phyloP scores from a whole-genome alignment of 495 filamentous ascomycete genomes.

The Neurospora tetraspora region DNA sequence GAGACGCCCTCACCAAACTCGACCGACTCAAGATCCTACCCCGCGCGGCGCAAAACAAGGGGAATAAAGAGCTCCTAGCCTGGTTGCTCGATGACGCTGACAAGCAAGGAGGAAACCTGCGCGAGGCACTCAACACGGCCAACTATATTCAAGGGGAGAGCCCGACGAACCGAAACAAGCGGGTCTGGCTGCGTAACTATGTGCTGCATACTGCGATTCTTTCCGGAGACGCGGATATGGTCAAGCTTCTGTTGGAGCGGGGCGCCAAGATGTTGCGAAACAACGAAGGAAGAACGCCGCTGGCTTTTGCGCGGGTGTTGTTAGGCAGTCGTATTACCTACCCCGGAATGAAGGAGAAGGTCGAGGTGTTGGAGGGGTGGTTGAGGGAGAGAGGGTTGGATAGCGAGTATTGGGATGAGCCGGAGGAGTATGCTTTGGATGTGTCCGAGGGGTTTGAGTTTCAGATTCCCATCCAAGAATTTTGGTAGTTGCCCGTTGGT shows the following conservation, averaged over 20 bases:
- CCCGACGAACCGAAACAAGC: not conserved
- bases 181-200: not conserved
- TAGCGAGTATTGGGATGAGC: not conserved
- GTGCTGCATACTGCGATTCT: not conserved
- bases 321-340: not conserved
- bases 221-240: not conserved
- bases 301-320: not conserved
- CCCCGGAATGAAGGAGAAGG: not conserved
- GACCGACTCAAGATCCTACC: not conserved
- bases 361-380: not conserved
- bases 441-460: not conserved
- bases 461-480: not conserved
- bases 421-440: not conserved
- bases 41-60: not conserved
- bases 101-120: not conserved
- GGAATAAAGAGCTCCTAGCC: not conserved
- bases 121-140: not conserved
- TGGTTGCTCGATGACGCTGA: not conserved
- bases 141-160: not conserved
- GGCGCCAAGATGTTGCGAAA: not conserved
- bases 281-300: not conserved
- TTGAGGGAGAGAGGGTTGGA: not conserved
- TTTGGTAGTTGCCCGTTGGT: not conserved
- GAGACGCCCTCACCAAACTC: not conserved
- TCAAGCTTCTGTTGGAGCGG: not conserved